Base-by-base conservation (phyloP, 768 basidiomycete species). In the Phanerodontia chrysosporium region DNA sequence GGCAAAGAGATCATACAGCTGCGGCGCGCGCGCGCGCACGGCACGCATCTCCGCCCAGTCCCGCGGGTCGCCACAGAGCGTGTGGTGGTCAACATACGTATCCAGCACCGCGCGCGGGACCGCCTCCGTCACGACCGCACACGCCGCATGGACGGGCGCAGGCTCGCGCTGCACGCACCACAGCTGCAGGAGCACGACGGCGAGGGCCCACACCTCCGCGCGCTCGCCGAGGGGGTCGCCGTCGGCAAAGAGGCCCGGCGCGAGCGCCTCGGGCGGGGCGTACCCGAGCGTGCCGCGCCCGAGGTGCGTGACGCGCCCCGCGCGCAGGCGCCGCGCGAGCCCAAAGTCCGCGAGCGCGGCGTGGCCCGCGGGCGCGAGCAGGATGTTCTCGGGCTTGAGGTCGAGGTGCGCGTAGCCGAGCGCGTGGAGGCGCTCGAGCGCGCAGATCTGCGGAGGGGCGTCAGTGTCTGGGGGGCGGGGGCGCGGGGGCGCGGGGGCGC, bases 301-400 rank as follows among this genome's bases (percentile, higher is more conserved):
- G 14, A 22, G 9, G n/a, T 22, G 29, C 8, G 3, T 3, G 28
- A 3, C 32, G 18, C 4, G 13, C 12, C 32, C n/a, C 28, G 32
- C 51, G 28, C 18, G 36, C n/a, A 30, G 24, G 32, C 16, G 32
- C 5, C 12, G 10, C 2, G 60, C 63, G n/a, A 55, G 25, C 0
- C 62, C 62, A 29, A 64, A 60, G 59, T 66, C 65, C 16, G 58
- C 48, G 16, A 66, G 57, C n/a, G 58, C 59, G 55, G 62, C 14
- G 24, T 58, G 55, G 6, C 63, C 65, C 32, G 45, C 30, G 4
- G 32, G 32, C 18, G 46, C 30, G 51, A 66, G 24, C 13, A 66
- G 55, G 24, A 66, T 48, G 53, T 66, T 64, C 12, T 60, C 63
- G 6, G 65, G 62, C 29, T 64, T 66, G 56, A 66, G 55, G 46